Conservation (phyloP, 805 yeast species). For the Groenewaldozyma salmanticensis region DNA sequence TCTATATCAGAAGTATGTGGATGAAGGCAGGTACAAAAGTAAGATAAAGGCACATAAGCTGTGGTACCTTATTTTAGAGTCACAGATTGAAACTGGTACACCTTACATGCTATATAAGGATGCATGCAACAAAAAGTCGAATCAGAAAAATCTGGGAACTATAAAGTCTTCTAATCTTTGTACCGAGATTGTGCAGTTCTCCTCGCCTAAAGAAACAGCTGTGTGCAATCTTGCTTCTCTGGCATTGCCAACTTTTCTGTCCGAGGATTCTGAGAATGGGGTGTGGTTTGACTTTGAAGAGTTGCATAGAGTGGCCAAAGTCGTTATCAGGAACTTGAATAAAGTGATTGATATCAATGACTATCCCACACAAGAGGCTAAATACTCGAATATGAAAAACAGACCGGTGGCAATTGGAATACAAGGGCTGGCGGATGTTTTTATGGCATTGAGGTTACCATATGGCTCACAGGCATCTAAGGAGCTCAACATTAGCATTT, state of each 20-base stretch:
- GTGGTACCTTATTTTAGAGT: constrained; percentile 81
- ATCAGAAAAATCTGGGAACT: constrained; percentile 85
- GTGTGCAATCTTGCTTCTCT: constrained; percentile 92
- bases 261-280: constrained; percentile 31
- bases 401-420: constrained; percentile 97
- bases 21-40: constrained; percentile 51
- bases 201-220: constrained; percentile 86
- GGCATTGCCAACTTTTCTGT: constrained; percentile 74
- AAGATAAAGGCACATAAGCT: constrained; percentile 78
- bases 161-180: constrained; percentile 92
- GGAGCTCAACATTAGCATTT: constrained; percentile 68
- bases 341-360: constrained; percentile 72
- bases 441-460: constrained; percentile 69
- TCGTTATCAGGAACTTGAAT: constrained; percentile 69
- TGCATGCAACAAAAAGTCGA: constrained; percentile 76
- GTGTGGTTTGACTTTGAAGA: constrained; percentile 59
- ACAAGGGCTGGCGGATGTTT: constrained; percentile 92
- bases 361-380: constrained; percentile 77
- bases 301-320: constrained; percentile 69
- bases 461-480: constrained; percentile 79
- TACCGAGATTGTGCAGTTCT: constrained; percentile 88
- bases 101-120: constrained; percentile 94
- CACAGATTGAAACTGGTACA: constrained; percentile 94
- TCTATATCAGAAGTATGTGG: constrained; percentile 65
- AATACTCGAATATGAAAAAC: constrained; percentile 64